phyloP scores from a whole-genome alignment of 805 yeast genomes.

The Yamadazyma laniorum region DNA sequence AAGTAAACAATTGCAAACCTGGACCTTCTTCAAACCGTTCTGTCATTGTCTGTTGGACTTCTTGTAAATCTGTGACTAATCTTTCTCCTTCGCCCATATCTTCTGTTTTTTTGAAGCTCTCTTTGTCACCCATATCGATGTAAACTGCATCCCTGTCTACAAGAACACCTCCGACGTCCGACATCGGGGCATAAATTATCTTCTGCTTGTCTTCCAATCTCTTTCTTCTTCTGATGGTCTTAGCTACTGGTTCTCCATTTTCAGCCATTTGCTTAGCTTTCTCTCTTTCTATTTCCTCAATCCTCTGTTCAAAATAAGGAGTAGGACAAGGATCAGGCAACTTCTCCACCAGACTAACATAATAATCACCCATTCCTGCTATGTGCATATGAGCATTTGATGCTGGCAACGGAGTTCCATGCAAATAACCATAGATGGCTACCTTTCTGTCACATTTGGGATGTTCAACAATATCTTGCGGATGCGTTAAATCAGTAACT shows the following conservation, averaged over 20 bases:
- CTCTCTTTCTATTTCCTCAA: slow-evolving; percentile 80
- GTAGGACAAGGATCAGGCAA: slow-evolving; percentile 99
- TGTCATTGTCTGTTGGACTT: slow-evolving; percentile 57
- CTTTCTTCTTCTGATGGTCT: slow-evolving; percentile 67
- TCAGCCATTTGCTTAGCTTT: slow-evolving; percentile 63
- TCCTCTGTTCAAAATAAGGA: slow-evolving; percentile 82
- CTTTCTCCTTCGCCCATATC: slow-evolving; percentile 82
- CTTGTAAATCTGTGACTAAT: slow-evolving; percentile 78
- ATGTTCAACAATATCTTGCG: slow-evolving; percentile 71
- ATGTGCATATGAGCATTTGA: slow-evolving; percentile 78
- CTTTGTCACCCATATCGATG: slow-evolving; percentile 68
- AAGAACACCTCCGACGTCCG: slow-evolving; percentile 98
- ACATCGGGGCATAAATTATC: slow-evolving; percentile 97
- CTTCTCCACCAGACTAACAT: slow-evolving; percentile 74
- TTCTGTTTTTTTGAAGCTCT: slow-evolving; percentile 47
- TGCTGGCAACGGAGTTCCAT: slow-evolving; percentile 82
- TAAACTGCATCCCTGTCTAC: slow-evolving; percentile 98
- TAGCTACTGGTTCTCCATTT: slow-evolving; percentile 52
- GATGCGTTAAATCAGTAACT: slow-evolving; percentile 91
- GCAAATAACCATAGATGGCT: slow-evolving; percentile 90
- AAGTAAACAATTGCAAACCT: slow-evolving; percentile 74
- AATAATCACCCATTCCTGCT: slow-evolving; percentile 92
- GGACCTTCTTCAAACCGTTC: slow-evolving; percentile 60
- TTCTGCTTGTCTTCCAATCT: slow-evolving; percentile 93
- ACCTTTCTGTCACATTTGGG: slow-evolving; percentile 84